A percentile compares a stretch with the other conserved stretches of the same genome.
phyloP scores from a whole-genome alignment of 441 rosid genomes.

The Macaranga tanarius region DNA sequence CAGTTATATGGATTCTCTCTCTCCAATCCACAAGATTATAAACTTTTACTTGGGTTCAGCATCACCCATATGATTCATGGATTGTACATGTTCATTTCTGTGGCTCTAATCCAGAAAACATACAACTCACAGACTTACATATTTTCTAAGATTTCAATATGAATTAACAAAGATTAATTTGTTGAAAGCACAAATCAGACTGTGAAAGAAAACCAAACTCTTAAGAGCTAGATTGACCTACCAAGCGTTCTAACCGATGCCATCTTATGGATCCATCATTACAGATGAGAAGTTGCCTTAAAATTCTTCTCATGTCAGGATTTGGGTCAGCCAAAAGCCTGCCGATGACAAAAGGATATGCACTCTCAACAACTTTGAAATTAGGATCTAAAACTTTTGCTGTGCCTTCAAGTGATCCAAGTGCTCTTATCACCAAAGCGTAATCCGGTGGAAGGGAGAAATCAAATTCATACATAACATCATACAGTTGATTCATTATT shows the following conservation, averaged over 20 bases:
- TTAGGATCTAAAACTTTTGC: constrained; percentile 93
- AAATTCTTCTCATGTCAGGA: constrained; percentile 96
- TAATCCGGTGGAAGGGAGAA: constrained; percentile 97
- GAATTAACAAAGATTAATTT: constrained; percentile 5
- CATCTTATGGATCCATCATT: constrained; percentile 95
- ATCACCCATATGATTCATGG: neutral
- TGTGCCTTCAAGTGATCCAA: constrained; percentile 96
- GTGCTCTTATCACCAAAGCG: constrained; percentile 94
- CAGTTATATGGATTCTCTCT: no score
- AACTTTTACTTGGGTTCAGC: no score
- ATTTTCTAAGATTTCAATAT: neutral
- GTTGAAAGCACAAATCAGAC: neutral
- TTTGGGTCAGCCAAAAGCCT: constrained; percentile 89
- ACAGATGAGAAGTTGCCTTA: constrained; percentile 82
- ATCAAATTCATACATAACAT: constrained; percentile 90
- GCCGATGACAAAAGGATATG: constrained; percentile 90
- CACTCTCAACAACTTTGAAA: constrained; percentile 88
- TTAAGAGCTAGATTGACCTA: constrained; percentile 26
- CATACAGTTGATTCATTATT: constrained; percentile 79
- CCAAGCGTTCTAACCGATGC: constrained; percentile 95
- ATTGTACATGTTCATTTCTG: neutral
- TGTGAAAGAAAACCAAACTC: neutral
- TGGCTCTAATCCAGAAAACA: neutral
- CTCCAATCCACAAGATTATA: no score
- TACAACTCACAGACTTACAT: neutral